These are phyloP conservation scores for Talaromyces sp. DNA, from an alignment of 2,329 filamentous ascomycete species.

Conservation along the genomic window DNA sequence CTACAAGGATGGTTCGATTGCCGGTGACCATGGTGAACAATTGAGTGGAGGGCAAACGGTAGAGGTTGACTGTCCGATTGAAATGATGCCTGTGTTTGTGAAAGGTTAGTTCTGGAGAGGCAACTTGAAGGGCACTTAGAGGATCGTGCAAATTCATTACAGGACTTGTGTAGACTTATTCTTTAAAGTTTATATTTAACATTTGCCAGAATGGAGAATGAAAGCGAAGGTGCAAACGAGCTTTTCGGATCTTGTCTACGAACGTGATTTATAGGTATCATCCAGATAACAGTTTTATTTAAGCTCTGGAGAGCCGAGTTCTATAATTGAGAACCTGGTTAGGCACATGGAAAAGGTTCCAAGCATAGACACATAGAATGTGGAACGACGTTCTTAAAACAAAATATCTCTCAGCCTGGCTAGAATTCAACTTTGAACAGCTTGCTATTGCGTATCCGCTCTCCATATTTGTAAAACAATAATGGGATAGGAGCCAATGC, in stretches of 20 bases:
- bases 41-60: constrained; percentile 39
- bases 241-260: background rate
- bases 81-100: constrained; percentile 48
- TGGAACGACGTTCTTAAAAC: background rate
- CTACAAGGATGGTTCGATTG: constrained; percentile 21
- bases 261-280: background rate
- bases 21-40: background rate
- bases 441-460: constrained; percentile 31
- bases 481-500: constrained; percentile 44
- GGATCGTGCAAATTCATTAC: background rate
- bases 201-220: background rate
- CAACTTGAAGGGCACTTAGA: background rate
- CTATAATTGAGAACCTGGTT: background rate
- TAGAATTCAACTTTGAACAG: constrained; percentile 11
- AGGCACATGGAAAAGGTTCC: background rate
- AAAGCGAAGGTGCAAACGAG: background rate
- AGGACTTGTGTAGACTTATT: background rate
- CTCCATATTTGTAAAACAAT: constrained; percentile 36
- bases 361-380: background rate
- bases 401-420: background rate
- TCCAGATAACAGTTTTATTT: background rate
- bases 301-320: background rate
- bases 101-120: constrained; percentile 7
- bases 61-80: constrained; percentile 45
- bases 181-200: too few species aligned